Evolutionary conservation across 352 stramenopile genomes (phyloP), one percentile per base, ranked within the genome.

Genomic region (Phytopythium ostracodes): DNA sequence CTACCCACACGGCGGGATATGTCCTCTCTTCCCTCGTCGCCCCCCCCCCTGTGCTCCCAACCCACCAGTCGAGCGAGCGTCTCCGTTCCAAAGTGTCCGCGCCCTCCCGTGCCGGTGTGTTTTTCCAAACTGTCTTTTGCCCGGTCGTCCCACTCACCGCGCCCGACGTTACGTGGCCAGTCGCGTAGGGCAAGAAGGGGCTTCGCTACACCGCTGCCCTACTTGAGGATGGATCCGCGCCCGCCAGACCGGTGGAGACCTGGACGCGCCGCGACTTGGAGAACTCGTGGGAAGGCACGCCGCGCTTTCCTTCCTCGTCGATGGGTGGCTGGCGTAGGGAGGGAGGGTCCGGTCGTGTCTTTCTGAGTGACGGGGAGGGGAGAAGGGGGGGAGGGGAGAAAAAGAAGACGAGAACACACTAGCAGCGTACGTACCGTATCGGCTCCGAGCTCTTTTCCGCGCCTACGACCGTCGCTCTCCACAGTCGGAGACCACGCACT

Each of bases 61-160:
- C 31, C 9, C 9, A 9, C 31, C 31, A 36, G 31, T 36, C 4
- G 31, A 36, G 43, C 8, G 18, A 15, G 18, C 43, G 43, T 50
- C 43, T 29, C 43, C 43, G 43, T 14, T 29, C n/a, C n/a, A 17
- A 4, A 12, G 43, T 17, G 42, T 10, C 20, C 42, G 42, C 42
- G 38, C 15, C 40, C 20, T n/a, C 40, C 40, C 40, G 4, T 47
- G 40, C 40, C 40, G 40, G 40, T 14, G 40, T 14, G 18, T 18
- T 50, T 50, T 50, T 29, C 43, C 43, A 29, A 50, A 50, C 43
- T 50, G 43, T 50, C 43, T 50, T 50, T 50, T 50, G 27, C 43
- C 43, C n/a, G 43, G 43, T 18, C n/a, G 43, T 50, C 43, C 43
- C 43, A 50, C 43, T 50, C 43, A 29, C 43, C 18, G 18, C 36